These are phyloP conservation scores for Lactuca saligna DNA, from an alignment of 129 eudicot species.

Conservation along the genomic window DNA sequence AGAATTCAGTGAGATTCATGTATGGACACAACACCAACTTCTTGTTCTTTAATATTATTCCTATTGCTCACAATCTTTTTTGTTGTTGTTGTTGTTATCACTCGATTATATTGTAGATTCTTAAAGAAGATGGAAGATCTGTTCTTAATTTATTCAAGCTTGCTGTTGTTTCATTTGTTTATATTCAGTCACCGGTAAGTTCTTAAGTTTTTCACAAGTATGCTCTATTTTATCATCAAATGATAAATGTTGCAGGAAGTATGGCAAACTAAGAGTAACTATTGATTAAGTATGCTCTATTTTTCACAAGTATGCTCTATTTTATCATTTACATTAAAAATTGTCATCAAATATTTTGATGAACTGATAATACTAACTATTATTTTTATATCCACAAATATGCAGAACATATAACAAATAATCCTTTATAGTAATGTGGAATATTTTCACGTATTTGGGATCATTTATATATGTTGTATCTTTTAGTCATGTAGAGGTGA, in stretches of 20 bases:
- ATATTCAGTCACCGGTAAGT: slow-evolving; percentile 76
- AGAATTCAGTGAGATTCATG: slow-evolving; percentile 93
- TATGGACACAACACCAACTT: slow-evolving; percentile 30
- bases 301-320: no score
- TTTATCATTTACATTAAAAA: slow-evolving; percentile 1
- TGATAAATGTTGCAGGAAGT: neutral
- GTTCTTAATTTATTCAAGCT: slow-evolving; percentile 67
- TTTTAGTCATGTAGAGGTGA: neutral
- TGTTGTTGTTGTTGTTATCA: slow-evolving; percentile 10
- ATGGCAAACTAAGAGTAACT: neutral
- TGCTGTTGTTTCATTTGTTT: slow-evolving; percentile 64
- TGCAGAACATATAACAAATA: neutral
- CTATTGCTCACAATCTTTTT: neutral
- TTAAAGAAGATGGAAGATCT: slow-evolving; percentile 67
- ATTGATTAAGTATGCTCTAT: neutral
- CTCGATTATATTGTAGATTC: slow-evolving; percentile 51
- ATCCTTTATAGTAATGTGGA: slow-evolving; percentile 5
- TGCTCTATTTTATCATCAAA: slow-evolving; percentile 11
- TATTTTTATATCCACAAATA: slow-evolving; percentile 4
- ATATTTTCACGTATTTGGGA: neutral
- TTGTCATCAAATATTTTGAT: neutral
- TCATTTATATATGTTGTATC: slow-evolving; percentile 2
- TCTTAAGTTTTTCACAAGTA: neutral
- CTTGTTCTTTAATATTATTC: neutral
- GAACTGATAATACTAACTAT: neutral